These are phyloP conservation scores for Pyrus betulifolia DNA, from an alignment of 306 rosid species.

Conservation along the genomic window DNA sequence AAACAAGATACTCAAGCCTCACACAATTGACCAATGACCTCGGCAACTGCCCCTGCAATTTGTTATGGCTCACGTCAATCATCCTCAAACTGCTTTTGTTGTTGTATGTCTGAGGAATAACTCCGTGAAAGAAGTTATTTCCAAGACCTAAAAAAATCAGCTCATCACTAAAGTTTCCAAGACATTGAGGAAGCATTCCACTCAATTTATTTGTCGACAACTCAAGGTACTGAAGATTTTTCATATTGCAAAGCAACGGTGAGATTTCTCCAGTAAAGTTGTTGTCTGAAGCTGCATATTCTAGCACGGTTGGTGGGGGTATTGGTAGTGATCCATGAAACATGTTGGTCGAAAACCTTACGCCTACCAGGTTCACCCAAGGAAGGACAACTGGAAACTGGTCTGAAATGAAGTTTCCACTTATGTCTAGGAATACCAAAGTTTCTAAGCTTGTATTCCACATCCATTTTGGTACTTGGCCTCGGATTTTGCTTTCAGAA, in stretches of 20 bases:
- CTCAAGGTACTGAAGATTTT: not conserved
- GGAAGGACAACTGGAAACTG: not conserved
- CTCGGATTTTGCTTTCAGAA: rapidly evolving
- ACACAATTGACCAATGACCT: not conserved
- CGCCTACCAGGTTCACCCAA: not conserved
- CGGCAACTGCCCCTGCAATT: not conserved
- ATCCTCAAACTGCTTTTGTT: not conserved
- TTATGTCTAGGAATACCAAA: not conserved
- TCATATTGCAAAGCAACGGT: not conserved
- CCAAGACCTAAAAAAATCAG: not conserved
- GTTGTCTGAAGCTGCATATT: not conserved
- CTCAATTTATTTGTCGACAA: not conserved
- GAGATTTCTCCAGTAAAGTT: not conserved
- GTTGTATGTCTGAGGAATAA: not conserved
- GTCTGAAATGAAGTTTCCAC: not conserved
- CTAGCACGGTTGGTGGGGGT: not conserved
- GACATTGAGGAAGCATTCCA: constrained; percentile 4
- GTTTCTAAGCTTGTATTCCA: not conserved
- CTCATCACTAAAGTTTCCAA: not conserved
- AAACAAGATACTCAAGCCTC: not conserved
- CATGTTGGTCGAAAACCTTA: not conserved
- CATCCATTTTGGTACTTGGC: not conserved
- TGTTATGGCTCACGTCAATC: not conserved
- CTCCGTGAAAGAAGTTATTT: not conserved
- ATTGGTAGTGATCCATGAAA: not conserved